Evolutionary conservation across 2,329 filamentous ascomycete species (phyloP).

Genomic region (Pleurostoma richardsiae): DNA sequence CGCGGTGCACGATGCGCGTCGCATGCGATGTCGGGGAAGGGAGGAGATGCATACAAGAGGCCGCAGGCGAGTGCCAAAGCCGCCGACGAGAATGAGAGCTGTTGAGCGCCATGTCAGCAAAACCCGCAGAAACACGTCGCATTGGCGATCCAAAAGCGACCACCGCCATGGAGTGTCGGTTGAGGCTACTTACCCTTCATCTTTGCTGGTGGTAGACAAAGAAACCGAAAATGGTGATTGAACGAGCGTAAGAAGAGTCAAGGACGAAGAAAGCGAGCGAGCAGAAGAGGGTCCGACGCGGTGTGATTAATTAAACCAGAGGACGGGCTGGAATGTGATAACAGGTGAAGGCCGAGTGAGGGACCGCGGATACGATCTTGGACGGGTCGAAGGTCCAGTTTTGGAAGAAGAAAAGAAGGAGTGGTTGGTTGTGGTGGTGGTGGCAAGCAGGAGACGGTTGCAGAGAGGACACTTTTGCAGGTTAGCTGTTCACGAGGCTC

Average conservation of each 20-base stretch:
- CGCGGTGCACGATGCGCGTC: constrained; percentile 8
- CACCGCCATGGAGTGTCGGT: neutral
- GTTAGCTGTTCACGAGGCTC: neutral
- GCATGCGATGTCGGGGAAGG: constrained; percentile 3
- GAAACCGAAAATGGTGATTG: constrained; percentile 1
- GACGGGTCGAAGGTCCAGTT: neutral
- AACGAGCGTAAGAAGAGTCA: neutral
- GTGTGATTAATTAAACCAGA: too few relatives aligned
- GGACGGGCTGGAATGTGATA: too few relatives aligned
- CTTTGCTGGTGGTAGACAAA: constrained; percentile 4
- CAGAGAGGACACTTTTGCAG: neutral
- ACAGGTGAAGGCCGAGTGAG: too few relatives aligned
- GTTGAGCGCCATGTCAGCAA: constrained; percentile 15
- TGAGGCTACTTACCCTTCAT: constrained; percentile 10
- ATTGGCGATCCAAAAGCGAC: too few relatives aligned
- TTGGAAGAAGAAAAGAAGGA: neutral
- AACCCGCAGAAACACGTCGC: neutral
- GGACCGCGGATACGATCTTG: neutral
- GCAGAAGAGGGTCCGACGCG: too few relatives aligned
- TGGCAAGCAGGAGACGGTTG: neutral
- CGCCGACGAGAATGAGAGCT: constrained; percentile 99
- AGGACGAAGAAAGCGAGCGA: too few relatives aligned
- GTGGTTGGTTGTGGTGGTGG: neutral
- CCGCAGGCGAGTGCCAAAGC: constrained; percentile 95
- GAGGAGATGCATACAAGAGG: constrained; percentile 64